Evolutionary conservation across 345 rosid genomes (phyloP).

Genomic region (Populus ilicifolia): DNA sequence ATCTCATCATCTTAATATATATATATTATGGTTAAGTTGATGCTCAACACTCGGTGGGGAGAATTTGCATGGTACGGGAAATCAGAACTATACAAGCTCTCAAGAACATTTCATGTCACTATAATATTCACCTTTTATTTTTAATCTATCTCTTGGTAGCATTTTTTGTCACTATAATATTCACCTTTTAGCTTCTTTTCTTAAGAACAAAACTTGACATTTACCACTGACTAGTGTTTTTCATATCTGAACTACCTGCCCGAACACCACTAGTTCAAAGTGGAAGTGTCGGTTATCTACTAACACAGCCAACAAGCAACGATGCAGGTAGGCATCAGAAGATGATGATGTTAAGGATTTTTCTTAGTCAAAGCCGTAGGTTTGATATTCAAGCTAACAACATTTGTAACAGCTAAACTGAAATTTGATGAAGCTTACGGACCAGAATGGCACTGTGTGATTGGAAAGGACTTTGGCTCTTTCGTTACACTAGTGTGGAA

Average conservation of each 20-base stretch:
- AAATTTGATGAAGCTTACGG: slow-evolving; percentile 47
- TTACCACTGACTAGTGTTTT: not conserved
- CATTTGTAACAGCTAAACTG: slow-evolving; percentile 17
- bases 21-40: not conserved
- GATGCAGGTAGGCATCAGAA: not conserved
- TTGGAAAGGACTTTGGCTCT: slow-evolving; percentile 47
- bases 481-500: slow-evolving; percentile 48
- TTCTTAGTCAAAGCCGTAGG: not conserved
- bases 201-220: slow-evolving; percentile 1
- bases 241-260: not conserved
- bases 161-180: not conserved
- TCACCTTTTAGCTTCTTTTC: not conserved
- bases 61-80: not conserved
- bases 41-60: not conserved
- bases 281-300: too few relatives aligned
- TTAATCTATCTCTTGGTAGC: not conserved
- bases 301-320: too few relatives aligned
- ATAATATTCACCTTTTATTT: not conserved
- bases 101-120: not conserved
- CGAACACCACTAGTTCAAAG: not conserved
- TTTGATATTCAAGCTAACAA: not conserved
- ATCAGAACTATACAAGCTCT: not conserved
- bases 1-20: too few relatives aligned
- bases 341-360: not conserved
- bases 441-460: slow-evolving; percentile 51